phyloP scores from a whole-genome alignment of 2,329 filamentous ascomycete genomes.

The Clonostachys rhizophaga region DNA sequence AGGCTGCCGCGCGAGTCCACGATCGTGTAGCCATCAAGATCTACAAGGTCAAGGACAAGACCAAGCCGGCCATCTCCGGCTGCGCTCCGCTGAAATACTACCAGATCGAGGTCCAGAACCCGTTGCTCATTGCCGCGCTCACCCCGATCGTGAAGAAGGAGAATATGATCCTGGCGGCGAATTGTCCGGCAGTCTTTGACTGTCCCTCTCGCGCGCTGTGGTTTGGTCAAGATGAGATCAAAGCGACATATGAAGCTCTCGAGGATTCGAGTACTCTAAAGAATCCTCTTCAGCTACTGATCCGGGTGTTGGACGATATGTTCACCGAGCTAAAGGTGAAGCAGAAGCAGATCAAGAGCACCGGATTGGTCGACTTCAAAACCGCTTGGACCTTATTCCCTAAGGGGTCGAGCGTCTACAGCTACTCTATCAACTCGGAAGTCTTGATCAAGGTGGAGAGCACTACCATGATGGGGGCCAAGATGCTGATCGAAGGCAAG shows the following conservation, averaged over 20 bases:
- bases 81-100: conserved; percentile 31
- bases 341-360: conserved; percentile 24
- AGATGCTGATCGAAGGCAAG: conserved; percentile 20
- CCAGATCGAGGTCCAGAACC: conserved; percentile 34
- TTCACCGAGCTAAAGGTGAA: conserved; percentile 31
- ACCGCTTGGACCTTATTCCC: conserved; percentile 40
- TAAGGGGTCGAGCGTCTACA: conserved; percentile 28
- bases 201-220: conserved; percentile 35
- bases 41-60: conserved; percentile 37
- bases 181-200: conserved; percentile 26
- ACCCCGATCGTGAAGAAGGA: conserved; percentile 36
- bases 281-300: conserved; percentile 30
- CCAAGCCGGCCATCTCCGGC: conserved; percentile 31
- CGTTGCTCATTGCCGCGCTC: conserved; percentile 30
- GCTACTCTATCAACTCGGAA: conserved; percentile 30
- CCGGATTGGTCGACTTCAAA: conserved; percentile 31
- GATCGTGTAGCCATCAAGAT: conserved; percentile 36
- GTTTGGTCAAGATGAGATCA: conserved; percentile 37
- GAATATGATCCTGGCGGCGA: conserved; percentile 27
- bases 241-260: conserved; percentile 18
- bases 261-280: conserved; percentile 18
- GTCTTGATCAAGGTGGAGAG: conserved; percentile 30
- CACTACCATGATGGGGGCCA: conserved; percentile 10
- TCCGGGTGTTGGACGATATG: conserved; percentile 31
- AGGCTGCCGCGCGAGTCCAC: conserved; percentile 22